Base-by-base conservation (phyloP, 768 basidiomycete species). In the Lyophyllum semitale region DNA sequence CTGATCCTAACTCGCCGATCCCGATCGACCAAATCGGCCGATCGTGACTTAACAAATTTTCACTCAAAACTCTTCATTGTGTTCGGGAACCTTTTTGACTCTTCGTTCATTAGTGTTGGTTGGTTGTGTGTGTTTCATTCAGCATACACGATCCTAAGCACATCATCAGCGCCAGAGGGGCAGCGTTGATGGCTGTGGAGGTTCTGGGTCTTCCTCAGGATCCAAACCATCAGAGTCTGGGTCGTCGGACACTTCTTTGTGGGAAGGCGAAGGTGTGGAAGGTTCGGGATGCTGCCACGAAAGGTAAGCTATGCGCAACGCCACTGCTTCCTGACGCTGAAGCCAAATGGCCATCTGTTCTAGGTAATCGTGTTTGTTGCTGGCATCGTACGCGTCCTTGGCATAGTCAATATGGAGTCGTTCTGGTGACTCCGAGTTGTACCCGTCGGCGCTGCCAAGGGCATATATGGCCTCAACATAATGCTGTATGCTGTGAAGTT, bases 291-390 rank as follows among this genome's bases (percentile, higher is more conserved):
- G n/a, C 8, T 41, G 46, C 73, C 70, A 73, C 12, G 53, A n/a
- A 3, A 74, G 59, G 40, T 63, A 74, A 1, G 57, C 25, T 5
- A 50, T 13, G 5, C 57, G 62, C 3, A 57, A 48, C 9, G 45
- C 18, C 27, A 74, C 58, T 1, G 69, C 65, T 35, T 75, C 74
- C 26, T 66, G 67, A 4, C 63, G 55, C 23, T 65, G 57, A 2
- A 77, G 62, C 67, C 68, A 73, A 3, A 44, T 17, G 0, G 66
- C 61, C 76, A 77, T 77, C 43, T 75, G 75, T 29, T 61, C 48
- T 4, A 54, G 44, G 47, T 65, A 66, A 37, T 68, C 58, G 1
- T 56, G 49, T 42, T 60, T 60, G 35, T 67, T 71, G 17, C 59
- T 63, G 1, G 62, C 57, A 29, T 50, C 23, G 62, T 59, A 59